Evolutionary conservation across 225 moss, liverwort and hornwort genomes (phyloP).

Genomic region (Pseudisothecium myosuroides): DNA sequence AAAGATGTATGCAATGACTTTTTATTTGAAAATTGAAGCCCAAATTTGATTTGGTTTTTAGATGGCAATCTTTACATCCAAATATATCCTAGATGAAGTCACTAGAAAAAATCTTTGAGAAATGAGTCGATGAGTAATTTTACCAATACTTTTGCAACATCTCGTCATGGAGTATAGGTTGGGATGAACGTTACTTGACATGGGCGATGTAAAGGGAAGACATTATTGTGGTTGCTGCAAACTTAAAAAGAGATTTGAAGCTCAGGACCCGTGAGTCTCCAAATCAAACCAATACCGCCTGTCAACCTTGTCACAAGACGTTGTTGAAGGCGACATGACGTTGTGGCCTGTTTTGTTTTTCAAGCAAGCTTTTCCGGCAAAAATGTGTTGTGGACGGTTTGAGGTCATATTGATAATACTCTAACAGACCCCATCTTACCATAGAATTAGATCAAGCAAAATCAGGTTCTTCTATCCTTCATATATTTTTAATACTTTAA

Average conservation of each 20-base stretch:
- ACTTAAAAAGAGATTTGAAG: not conserved
- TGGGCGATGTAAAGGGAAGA: not conserved
- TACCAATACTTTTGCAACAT: not conserved
- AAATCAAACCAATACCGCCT: not conserved
- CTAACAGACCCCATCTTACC: too few species aligned
- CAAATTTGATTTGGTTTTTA: too few species aligned
- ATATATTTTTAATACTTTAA: not conserved
- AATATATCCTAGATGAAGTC: too few species aligned
- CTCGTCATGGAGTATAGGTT: not conserved
- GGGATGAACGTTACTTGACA: not conserved
- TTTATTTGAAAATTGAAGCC: too few species aligned
- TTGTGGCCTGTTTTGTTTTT: not conserved
- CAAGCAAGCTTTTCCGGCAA: not conserved
- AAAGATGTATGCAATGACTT: too few species aligned
- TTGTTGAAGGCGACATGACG: not conserved
- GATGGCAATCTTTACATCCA: too few species aligned
- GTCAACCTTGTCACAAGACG: not conserved
- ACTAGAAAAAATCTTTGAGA: too few species aligned
- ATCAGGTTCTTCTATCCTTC: not conserved
- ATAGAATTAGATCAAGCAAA: not conserved
- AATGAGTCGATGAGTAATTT: not conserved
- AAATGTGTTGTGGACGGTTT: not conserved
- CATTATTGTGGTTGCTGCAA: not conserved
- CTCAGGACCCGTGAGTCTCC: not conserved
- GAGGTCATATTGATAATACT: not conserved